Percentiles rank a stretch among this genome's conserved stretches.
phyloP scores from a whole-genome alignment of 2,329 filamentous ascomycete genomes.

The Cladosporium sp. region DNA sequence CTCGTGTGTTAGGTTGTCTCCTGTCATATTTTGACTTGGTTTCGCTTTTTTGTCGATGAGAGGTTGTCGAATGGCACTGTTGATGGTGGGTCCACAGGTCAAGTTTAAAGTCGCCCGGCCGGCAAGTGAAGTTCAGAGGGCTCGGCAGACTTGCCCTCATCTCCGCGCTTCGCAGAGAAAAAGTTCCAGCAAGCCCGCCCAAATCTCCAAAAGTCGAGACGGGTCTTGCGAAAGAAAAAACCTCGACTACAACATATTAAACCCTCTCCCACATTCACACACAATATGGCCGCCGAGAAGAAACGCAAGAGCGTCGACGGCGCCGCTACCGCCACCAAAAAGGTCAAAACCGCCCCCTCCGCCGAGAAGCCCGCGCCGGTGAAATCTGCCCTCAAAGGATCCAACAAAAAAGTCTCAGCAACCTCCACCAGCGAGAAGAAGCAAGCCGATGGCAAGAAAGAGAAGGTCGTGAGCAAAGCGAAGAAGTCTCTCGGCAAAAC shows the following conservation, averaged over 20 bases:
- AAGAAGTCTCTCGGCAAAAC: slow-evolving; percentile 14
- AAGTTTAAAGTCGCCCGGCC: not conserved
- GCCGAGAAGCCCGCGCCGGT: slow-evolving; percentile 27
- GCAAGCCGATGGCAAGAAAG: slow-evolving; percentile 3
- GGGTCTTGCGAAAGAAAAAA: slow-evolving; percentile 14
- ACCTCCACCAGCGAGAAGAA: slow-evolving; percentile 7
- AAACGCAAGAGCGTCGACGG: slow-evolving; percentile 36
- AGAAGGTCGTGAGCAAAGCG: slow-evolving; percentile 10
- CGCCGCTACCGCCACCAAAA: slow-evolving; percentile 29
- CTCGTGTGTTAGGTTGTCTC: slow-evolving; percentile 25
- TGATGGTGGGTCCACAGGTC: slow-evolving; percentile 5
- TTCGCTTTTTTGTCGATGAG: not conserved
- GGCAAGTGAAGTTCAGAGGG: no score
- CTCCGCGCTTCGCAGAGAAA: slow-evolving; percentile 1
- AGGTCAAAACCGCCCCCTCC: slow-evolving; percentile 30
- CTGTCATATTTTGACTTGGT: no score
- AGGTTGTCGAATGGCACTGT: not conserved
- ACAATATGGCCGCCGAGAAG: slow-evolving; percentile 27
- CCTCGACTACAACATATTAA: slow-evolving; percentile 3
- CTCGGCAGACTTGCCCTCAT: slow-evolving; percentile 5
- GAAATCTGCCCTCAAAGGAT: slow-evolving; percentile 32
- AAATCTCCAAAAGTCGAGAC: slow-evolving; percentile 9
- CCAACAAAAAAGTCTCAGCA: slow-evolving; percentile 12
- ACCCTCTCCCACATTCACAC: slow-evolving; percentile 3
- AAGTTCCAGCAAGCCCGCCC: slow-evolving; percentile 6